These are phyloP conservation scores for Cutaneotrichosporon arboriforme DNA, from an alignment of 1,284 basidiomycete genomes.

Conservation along the genomic window DNA sequence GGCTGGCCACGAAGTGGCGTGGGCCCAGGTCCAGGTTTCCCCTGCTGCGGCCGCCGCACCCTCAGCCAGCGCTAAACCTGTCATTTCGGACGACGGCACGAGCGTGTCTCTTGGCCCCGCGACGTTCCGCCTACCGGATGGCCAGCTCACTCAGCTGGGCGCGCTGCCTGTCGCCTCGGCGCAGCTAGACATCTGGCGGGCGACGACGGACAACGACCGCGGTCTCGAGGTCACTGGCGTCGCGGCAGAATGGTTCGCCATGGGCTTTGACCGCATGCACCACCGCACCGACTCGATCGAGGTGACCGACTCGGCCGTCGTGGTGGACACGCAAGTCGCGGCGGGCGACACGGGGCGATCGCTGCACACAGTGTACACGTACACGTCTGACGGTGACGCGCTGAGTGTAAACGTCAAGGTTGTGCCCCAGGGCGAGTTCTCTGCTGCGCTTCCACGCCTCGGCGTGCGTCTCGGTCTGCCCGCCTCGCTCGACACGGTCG, in stretches of 20 bases:
- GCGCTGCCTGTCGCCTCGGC: not conserved
- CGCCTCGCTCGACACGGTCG: conserved; percentile 2
- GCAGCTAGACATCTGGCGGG: conserved; percentile 21
- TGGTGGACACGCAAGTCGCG: conserved; percentile 11
- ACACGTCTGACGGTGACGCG: conserved; percentile 1
- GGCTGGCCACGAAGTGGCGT: conserved; percentile 19
- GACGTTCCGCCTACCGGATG: conserved; percentile 9
- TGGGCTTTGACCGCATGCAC: conserved; percentile 17
- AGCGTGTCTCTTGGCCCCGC: conserved; percentile 13
- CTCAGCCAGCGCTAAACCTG: no score
- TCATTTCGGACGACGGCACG: not conserved
- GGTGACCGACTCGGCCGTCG: conserved; percentile 2
- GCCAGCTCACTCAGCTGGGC: conserved; percentile 12
- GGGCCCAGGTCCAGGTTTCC: conserved; percentile 10
- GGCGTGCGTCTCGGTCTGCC: conserved; percentile 18
- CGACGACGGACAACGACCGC: conserved; percentile 24
- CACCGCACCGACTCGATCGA: conserved; percentile 11
- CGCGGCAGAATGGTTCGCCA: conserved; percentile 3
- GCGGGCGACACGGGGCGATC: conserved; percentile 8
- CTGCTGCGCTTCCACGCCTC: conserved; percentile 14
- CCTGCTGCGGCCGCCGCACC: no score
- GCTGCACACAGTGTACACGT: conserved; percentile 12
- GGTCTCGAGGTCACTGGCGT: not conserved
- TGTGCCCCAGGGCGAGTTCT: conserved; percentile 15
- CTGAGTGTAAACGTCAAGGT: conserved; percentile 4